Conservation (phyloP, 495 filamentous ascomycete genomes). For the Aspergillus kassunensis region DNA sequence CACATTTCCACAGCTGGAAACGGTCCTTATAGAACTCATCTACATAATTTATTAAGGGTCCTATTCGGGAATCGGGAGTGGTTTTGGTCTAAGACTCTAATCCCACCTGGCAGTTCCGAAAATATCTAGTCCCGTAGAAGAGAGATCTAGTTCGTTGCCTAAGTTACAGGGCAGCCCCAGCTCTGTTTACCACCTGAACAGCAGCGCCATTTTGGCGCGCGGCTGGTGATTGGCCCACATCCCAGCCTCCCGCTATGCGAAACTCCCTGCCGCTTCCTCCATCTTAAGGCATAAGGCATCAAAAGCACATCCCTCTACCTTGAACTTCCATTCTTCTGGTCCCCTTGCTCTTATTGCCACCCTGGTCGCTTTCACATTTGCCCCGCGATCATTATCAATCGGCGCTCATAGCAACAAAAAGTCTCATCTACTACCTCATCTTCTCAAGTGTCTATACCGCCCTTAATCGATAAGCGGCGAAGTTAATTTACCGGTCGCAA, state of each 20-base stretch:
- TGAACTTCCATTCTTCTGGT: constrained; percentile 9
- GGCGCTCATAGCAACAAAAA: neutral
- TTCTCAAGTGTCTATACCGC: constrained; percentile 10
- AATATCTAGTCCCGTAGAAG: neutral
- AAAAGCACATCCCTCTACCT: constrained; percentile 16
- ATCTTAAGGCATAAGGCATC: constrained; percentile 37
- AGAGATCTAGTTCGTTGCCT: constrained; percentile 17
- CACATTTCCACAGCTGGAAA: too few relatives aligned
- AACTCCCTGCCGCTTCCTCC: constrained; percentile 29
- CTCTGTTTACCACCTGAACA: constrained; percentile 35
- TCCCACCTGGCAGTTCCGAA: too few relatives aligned
- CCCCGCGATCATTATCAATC: constrained; percentile 3
- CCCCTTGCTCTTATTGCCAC: constrained; percentile 14
- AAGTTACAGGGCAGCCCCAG: constrained; percentile 17
- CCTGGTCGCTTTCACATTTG: constrained; percentile 12
- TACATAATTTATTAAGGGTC: too few relatives aligned
- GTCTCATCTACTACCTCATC: constrained; percentile 1
- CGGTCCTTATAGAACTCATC: too few relatives aligned
- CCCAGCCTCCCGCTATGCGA: constrained; percentile 39
- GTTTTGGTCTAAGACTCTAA: too few relatives aligned
- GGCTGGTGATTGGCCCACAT: constrained; percentile 33
- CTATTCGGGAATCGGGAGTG: too few relatives aligned
- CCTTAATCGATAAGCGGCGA: constrained; percentile 26
- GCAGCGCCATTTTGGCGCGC: constrained; percentile 19
- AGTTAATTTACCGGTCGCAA: constrained; percentile 2